These are phyloP conservation scores for Leishmania martiniquensis DNA, from an alignment of 208 protist species.

Conservation along the genomic window DNA sequence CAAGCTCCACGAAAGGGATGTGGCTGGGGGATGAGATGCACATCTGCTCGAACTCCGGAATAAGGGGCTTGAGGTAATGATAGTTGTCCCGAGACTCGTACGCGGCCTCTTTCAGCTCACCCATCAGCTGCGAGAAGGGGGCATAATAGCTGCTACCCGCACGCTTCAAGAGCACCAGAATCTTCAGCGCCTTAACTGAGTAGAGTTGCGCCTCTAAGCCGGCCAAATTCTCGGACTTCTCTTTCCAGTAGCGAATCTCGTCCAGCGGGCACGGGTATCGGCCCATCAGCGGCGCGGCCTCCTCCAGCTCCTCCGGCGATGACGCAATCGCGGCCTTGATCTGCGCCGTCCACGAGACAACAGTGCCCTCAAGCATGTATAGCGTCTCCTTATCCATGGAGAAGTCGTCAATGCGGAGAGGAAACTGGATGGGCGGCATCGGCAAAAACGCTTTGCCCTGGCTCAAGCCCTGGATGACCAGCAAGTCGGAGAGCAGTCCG, in stretches of 20 bases:
- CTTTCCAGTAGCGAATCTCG: slow-evolving; percentile 96
- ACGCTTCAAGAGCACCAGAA: slow-evolving; percentile 93
- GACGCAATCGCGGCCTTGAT: slow-evolving; percentile 91
- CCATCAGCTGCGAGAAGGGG: slow-evolving; percentile 88
- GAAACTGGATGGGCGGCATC: slow-evolving; percentile 89
- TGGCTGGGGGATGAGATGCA: slow-evolving; percentile 49
- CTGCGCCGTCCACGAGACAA: slow-evolving; percentile 94
- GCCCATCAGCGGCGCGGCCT: slow-evolving; percentile 51
- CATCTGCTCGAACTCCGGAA: slow-evolving; percentile 88
- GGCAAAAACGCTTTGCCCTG: slow-evolving; percentile 94
- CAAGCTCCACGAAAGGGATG: slow-evolving; percentile 81
- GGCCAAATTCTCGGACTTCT: slow-evolving; percentile 93
- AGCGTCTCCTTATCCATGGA: slow-evolving; percentile 89
- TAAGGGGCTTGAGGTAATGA: slow-evolving; percentile 90
- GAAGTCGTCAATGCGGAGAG: slow-evolving; percentile 75
- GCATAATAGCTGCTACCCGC: slow-evolving; percentile 90
- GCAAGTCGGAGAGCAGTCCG: slow-evolving; percentile 81
- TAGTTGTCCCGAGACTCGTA: slow-evolving; percentile 93
- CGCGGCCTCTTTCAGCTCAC: slow-evolving; percentile 85
- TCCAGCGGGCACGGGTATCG: slow-evolving; percentile 92
- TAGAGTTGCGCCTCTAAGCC: slow-evolving; percentile 95
- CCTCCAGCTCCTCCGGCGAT: slow-evolving; percentile 86
- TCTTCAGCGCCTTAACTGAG: slow-evolving; percentile 90
- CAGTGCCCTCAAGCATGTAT: slow-evolving; percentile 91
- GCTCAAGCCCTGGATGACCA: slow-evolving; percentile 93